Base-by-base conservation (phyloP, 441 rosid genomes). In the Croton laevigatus region DNA sequence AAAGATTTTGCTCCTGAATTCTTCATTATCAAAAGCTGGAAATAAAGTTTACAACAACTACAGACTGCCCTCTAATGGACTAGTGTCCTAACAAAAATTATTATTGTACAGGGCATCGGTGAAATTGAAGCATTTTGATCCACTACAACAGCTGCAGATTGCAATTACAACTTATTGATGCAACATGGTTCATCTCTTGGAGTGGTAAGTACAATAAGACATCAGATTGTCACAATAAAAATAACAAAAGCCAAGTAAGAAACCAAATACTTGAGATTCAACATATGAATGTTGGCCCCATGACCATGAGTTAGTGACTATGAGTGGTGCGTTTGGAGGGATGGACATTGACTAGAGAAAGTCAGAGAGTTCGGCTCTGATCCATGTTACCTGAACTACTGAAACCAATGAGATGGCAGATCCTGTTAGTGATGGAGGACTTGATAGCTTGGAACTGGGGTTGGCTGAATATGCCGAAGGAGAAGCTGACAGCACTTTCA, bases 381-480 rank as follows among this genome's bases (percentile, higher is more conserved):
- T 57, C 36, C 34, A 40, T 23, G 52, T 69, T 61, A 84, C 97
- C 90, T 89, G 96, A 85, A 89, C 65, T 44, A 88, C 87, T 19
- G 98, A 94, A 68, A 91, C 92, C 73, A 91, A 80, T 0, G 98
- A 91, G 73, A 91, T 85, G 46, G 87, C 64, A 72, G 89, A 78
- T 73, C 95, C 96, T 66, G 85, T 84, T 20, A 89, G 87, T 61
- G 77, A 84, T 1, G 97, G 96, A 12, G 94, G 89, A 67, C 70
- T 85, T 23, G 84, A 79, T 83, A 91, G 71, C 82, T 86, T 85
- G 51, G 95, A 78, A 59, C 64, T 84, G 4, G 91, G 94, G 65
- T 91, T 82, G n/a, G 94, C 94, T 73, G 94, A 89, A 80, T 93
- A 91, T 14, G 97, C 91, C 17, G 93, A 81, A 64, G 91, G 85